Conservation (phyloP, 176 grass and related monocot genomes). For the bread wheat (Triticum aestivum) region IWGSC_CS_RefSeq_v2.1 NC_057794.1:389429025-389429524, state of each 20-base stretch:
- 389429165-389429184: background rate
- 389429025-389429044: slow-evolving; percentile 53
- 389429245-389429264: background rate
- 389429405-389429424: too few species aligned
- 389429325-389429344: too few species aligned
- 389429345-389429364: too few species aligned
- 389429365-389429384: too few species aligned
- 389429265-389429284: background rate
- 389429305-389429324: too few species aligned
- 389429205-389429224: background rate
- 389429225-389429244: background rate
- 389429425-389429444: too few species aligned
- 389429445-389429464: too few species aligned
- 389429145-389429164: background rate
- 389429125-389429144: slow-evolving; percentile 2
- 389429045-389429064: background rate
- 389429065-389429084: slow-evolving; percentile 2
- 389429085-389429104: background rate
- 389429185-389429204: background rate
- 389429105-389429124: slow-evolving; percentile 2
- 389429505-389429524: too few species aligned
- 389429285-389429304: background rate
- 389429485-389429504: too few species aligned
- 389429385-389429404: too few species aligned
- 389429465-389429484: too few species aligned